Percentiles rank a stretch among this genome's conserved stretches.
phyloP scores from a whole-genome alignment of 1,284 basidiomycete species.

The Entoloma clypeatum region DNA sequence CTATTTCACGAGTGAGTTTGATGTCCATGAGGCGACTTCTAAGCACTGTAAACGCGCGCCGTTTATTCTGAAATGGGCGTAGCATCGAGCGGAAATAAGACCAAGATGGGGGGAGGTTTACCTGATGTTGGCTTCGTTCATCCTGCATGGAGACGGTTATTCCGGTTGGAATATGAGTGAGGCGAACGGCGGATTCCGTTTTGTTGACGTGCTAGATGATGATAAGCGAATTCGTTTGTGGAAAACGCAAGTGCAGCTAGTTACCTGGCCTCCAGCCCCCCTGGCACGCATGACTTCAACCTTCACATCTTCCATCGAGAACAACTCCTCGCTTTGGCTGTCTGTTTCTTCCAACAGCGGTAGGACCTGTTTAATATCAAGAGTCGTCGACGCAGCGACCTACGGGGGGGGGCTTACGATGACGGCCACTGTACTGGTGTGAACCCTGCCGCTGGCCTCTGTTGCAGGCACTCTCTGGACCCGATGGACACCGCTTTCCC shows the following conservation, averaged over 20 bases:
- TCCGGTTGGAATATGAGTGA: conserved; percentile 92
- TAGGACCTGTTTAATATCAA: conserved; percentile 57
- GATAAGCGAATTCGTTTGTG: conserved; percentile 8
- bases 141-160: conserved; percentile 99
- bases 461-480: conserved; percentile 94
- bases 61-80: conserved; percentile 62
- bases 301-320: conserved; percentile 84
- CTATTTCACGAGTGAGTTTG: conserved; percentile 68
- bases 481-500: conserved; percentile 95
- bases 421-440: conserved; percentile 90
- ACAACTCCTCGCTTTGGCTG: conserved; percentile 49
- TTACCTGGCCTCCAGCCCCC: conserved; percentile 94
- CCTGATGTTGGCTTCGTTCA: conserved; percentile 93
- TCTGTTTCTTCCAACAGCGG: conserved; percentile 68
- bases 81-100: background rate
- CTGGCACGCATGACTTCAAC: conserved; percentile 93
- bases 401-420: conserved; percentile 53
- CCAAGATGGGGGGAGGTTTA: conserved; percentile 26
- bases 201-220: conserved; percentile 88
- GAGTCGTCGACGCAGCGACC: background rate
- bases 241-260: conserved; percentile 13
- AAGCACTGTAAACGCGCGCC: conserved; percentile 86
- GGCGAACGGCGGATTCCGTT: conserved; percentile 96
- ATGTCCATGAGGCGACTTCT: conserved; percentile 78
- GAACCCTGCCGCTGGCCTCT: conserved; percentile 82